These are phyloP conservation scores for Achlya hypogyna DNA, from an alignment of 352 stramenopile species.

Conservation along the genomic window DNA sequence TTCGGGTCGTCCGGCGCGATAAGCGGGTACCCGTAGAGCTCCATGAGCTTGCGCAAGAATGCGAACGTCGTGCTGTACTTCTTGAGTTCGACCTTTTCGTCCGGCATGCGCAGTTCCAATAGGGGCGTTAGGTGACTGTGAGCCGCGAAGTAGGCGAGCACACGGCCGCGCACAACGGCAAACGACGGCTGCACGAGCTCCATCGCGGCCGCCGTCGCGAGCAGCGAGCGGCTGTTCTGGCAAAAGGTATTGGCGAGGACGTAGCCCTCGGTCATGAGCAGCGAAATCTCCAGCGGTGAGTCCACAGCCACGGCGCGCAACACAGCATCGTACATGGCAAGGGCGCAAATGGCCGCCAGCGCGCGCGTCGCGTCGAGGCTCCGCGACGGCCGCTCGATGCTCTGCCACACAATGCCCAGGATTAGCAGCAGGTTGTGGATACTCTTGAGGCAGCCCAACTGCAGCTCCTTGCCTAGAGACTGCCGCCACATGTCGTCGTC, in stretches of 20 bases:
- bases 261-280: slow-evolving; percentile 76
- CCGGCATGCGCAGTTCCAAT: slow-evolving; percentile 84
- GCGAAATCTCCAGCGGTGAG: slow-evolving; percentile 63
- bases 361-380: slow-evolving; percentile 81
- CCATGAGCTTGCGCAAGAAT: slow-evolving; percentile 81
- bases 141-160: slow-evolving; percentile 75
- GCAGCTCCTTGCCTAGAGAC: slow-evolving; percentile 60
- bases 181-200: slow-evolving; percentile 75
- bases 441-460: slow-evolving; percentile 66
- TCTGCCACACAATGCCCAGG: slow-evolving; percentile 79
- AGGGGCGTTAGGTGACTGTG: slow-evolving; percentile 50
- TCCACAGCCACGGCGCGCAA: slow-evolving; percentile 67
- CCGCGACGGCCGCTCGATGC: slow-evolving; percentile 77
- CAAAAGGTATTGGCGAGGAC: slow-evolving; percentile 78
- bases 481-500: slow-evolving; percentile 57
- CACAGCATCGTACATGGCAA: slow-evolving; percentile 77
- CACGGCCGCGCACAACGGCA: slow-evolving; percentile 52
- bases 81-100: slow-evolving; percentile 83
- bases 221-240: slow-evolving; percentile 73
- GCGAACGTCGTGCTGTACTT: slow-evolving; percentile 84
- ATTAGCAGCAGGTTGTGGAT: slow-evolving; percentile 75
- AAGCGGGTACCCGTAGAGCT: slow-evolving; percentile 74
- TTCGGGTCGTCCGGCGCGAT: slow-evolving; percentile 71
- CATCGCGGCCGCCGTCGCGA: slow-evolving; percentile 68
- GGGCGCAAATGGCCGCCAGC: slow-evolving; percentile 60